A percentile compares a stretch with the other conserved stretches of the same genome.
Evolutionary conservation across 169 alveolate species (phyloP).

Genomic region (Plasmodium vivax): DNA sequence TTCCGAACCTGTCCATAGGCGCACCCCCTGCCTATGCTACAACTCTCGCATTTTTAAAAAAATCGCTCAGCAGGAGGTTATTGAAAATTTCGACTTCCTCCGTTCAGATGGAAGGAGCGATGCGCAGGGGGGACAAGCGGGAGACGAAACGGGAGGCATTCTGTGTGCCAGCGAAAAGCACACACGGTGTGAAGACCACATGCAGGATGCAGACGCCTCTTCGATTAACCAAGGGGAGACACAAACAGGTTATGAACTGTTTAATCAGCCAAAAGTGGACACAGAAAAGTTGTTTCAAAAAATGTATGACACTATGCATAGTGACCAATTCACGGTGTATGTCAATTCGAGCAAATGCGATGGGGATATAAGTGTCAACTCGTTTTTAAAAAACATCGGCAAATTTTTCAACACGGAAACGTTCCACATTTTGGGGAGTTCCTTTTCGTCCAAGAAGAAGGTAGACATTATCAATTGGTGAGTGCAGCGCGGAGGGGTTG

Average conservation of each 20-base stretch:
- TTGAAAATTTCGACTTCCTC: slow-evolving; percentile 50
- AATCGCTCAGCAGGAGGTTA: slow-evolving; percentile 29
- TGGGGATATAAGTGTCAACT: slow-evolving; percentile 6
- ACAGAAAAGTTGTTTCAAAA: slow-evolving; percentile 44
- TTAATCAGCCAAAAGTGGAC: background rate
- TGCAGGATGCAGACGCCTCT: background rate
- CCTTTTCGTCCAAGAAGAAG: slow-evolving; percentile 58
- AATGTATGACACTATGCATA: slow-evolving; percentile 46
- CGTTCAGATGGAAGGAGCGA: background rate
- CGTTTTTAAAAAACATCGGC: slow-evolving; percentile 39
- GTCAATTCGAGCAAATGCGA: slow-evolving; percentile 21
- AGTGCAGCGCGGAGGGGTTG: background rate
- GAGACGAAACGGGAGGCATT: background rate
- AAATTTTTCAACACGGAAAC: slow-evolving; percentile 19
- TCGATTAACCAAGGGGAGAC: background rate
- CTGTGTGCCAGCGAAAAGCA: background rate
- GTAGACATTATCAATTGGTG: slow-evolving; percentile 56
- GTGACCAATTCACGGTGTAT: slow-evolving; percentile 29
- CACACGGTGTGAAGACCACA: background rate
- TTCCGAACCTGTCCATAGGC: slow-evolving; percentile 4
- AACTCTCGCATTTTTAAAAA: slow-evolving; percentile 48
- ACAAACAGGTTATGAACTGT: background rate
- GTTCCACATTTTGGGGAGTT: slow-evolving; percentile 8
- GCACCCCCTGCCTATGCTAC: slow-evolving; percentile 28
- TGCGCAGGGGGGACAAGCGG: background rate